A percentile compares a stretch with the other conserved stretches of the same genome.
These are phyloP conservation scores for Trametes cinnabarina DNA, from an alignment of 768 basidiomycete species.

Conservation along the genomic window DNA sequence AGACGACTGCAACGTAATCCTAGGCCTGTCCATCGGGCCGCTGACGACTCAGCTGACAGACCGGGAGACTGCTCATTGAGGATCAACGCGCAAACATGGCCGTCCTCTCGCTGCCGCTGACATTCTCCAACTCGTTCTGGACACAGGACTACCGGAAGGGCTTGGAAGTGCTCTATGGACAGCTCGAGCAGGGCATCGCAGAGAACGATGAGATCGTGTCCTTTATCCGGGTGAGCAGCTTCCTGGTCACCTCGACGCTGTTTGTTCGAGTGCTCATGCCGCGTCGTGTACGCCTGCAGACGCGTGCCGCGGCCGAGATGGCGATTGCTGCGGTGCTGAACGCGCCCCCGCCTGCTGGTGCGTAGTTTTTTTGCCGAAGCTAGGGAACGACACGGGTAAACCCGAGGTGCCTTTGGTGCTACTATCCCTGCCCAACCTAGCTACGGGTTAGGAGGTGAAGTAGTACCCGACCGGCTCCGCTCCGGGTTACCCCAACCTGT, in stretches of 20 bases:
- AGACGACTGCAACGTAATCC: not conserved
- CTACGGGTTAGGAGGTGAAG: too few species aligned
- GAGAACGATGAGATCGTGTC: constrained; percentile 83
- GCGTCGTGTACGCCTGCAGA: constrained; percentile 40
- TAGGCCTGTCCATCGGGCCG: not conserved
- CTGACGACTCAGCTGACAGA: not conserved
- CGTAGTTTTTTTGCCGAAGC: too few species aligned
- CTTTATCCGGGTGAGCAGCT: constrained; percentile 74
- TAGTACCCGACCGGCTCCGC: too few species aligned
- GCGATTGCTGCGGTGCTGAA: constrained; percentile 61
- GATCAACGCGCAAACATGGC: constrained; percentile 52
- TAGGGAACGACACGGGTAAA: too few species aligned
- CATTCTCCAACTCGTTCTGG: constrained; percentile 94
- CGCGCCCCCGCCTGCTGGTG: constrained; percentile 48
- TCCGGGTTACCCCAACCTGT: too few species aligned
- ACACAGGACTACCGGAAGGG: constrained; percentile 85
- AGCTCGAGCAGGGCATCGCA: constrained; percentile 77
- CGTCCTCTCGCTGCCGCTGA: constrained; percentile 83
- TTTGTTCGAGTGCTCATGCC: not conserved
- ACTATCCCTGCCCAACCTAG: too few species aligned
- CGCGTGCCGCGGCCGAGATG: constrained; percentile 68
- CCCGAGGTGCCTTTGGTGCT: too few species aligned
- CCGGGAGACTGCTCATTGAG: not conserved
- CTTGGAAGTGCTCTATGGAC: constrained; percentile 70
- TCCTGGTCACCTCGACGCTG: not conserved